Percentiles rank a stretch among this genome's conserved stretches.
Evolutionary conservation across 2,329 filamentous ascomycete species (phyloP).

Genomic region (Thielaviopsis cerberus): DNA sequence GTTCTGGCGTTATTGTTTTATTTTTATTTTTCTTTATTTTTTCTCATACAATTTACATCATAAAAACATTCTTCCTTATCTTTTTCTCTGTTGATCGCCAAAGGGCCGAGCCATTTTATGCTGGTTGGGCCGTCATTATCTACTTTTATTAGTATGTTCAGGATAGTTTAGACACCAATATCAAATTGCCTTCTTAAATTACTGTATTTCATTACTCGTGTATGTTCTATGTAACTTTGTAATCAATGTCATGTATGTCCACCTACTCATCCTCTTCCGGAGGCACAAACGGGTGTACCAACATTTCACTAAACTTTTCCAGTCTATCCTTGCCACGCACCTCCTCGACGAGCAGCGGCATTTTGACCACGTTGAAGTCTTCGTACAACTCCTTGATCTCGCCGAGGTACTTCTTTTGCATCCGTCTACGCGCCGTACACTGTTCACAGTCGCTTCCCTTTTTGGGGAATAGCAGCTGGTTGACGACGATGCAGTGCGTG

Average conservation of each 20-base stretch:
- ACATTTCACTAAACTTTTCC: constrained; percentile 76
- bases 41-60: background rate
- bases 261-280: constrained; percentile 24
- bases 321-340: constrained; percentile 87
- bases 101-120: too few species aligned
- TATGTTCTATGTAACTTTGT: constrained; percentile 1
- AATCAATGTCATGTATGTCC: constrained; percentile 1
- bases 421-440: constrained; percentile 83
- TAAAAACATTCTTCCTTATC: background rate
- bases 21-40: background rate
- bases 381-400: constrained; percentile 98
- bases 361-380: constrained; percentile 89
- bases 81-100: background rate
- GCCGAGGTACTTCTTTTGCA: constrained; percentile 98
- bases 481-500: constrained; percentile 93
- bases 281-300: constrained; percentile 56
- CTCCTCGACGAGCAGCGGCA: constrained; percentile 90
- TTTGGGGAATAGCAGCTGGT: constrained; percentile 88
- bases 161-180: too few species aligned
- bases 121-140: too few species aligned
- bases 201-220: background rate
- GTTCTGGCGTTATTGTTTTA: background rate
- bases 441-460: constrained; percentile 75
- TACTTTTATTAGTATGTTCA: too few species aligned
- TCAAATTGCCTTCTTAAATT: background rate